These are phyloP conservation scores for Myochromella boudieri DNA, from an alignment of 768 basidiomycete genomes.

Conservation along the genomic window DNA sequence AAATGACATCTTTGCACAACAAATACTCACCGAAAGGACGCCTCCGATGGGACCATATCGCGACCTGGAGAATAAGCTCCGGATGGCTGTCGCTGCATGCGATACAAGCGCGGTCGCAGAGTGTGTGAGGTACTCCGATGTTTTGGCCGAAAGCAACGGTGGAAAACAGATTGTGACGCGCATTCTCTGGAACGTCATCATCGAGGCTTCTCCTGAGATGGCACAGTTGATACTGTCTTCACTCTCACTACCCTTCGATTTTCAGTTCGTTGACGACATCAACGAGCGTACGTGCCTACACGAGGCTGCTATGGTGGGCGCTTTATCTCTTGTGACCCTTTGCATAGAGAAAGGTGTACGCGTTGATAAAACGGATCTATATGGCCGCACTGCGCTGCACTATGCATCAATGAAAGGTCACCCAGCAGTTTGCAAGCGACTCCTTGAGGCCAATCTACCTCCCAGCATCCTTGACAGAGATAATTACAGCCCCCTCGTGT, in stretches of 20 bases:
- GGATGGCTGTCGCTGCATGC: slow-evolving; percentile 66
- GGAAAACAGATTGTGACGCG: slow-evolving; percentile 75
- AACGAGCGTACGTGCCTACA: slow-evolving; percentile 94
- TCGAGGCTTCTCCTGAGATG: slow-evolving; percentile 74
- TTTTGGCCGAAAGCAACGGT: slow-evolving; percentile 58
- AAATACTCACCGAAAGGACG: slow-evolving; percentile 63
- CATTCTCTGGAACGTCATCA: slow-evolving; percentile 92
- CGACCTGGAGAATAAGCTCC: slow-evolving; percentile 87
- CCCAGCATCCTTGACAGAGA: slow-evolving; percentile 83
- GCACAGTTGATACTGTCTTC: slow-evolving; percentile 75
- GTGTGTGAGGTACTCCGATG: slow-evolving; percentile 68
- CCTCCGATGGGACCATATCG: slow-evolving; percentile 72
- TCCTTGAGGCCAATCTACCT: slow-evolving; percentile 68
- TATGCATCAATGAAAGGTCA: slow-evolving; percentile 96
- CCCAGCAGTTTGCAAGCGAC: slow-evolving; percentile 66
- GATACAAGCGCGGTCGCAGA: slow-evolving; percentile 65
- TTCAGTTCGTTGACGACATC: slow-evolving; percentile 92
- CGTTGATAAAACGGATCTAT: slow-evolving; percentile 79
- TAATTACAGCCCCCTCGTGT: slow-evolving; percentile 91
- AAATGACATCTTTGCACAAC: slow-evolving; percentile 72
- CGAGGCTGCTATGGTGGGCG: slow-evolving; percentile 87
- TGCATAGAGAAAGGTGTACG: slow-evolving; percentile 75
- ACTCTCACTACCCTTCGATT: slow-evolving; percentile 75
- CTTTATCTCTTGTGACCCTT: slow-evolving; percentile 70
- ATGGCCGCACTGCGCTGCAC: slow-evolving; percentile 91